Evolutionary conservation across 306 rosid species (phyloP).

Genomic region (Ziziphus jujuba): DNA sequence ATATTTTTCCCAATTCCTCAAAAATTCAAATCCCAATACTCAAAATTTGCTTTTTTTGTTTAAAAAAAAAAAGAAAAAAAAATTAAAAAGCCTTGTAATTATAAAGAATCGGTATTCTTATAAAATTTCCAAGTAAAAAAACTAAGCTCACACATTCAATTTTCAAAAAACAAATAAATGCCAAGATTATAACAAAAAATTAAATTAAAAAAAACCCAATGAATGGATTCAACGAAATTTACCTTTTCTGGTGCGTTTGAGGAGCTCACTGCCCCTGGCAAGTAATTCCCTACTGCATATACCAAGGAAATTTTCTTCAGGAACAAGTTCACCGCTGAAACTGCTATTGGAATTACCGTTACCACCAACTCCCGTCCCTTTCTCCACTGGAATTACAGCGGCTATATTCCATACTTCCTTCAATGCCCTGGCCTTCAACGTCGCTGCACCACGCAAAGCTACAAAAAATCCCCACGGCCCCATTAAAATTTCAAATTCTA

Average conservation of each 20-base stretch:
- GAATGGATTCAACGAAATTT: background rate
- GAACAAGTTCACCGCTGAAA: conserved; percentile 64
- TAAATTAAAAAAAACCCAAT: background rate
- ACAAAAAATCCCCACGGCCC: conserved; percentile 13
- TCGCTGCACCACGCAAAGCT: conserved; percentile 97
- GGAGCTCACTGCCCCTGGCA: conserved; percentile 80
- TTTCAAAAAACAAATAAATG: background rate
- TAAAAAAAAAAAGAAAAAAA: too few species aligned
- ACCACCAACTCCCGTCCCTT: conserved; percentile 39
- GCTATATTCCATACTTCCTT: conserved; percentile 97
- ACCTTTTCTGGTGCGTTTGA: conserved; percentile 94
- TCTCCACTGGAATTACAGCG: conserved; percentile 79
- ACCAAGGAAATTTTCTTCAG: conserved; percentile 72
- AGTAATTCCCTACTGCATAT: conserved; percentile 68
- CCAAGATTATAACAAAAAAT: background rate
- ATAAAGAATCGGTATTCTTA: too few species aligned
- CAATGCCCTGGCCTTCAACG: conserved; percentile 87
- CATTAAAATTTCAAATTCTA: background rate
- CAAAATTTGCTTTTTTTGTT: too few species aligned
- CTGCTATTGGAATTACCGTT: conserved; percentile 53
- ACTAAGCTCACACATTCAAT: background rate
- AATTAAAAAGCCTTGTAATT: background rate
- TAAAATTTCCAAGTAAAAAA: too few species aligned
- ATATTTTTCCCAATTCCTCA: too few species aligned
- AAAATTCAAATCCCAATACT: too few species aligned